Evolutionary conservation across 2,329 filamentous ascomycete species (phyloP).

Genomic region (Trichoderma aggressivum): DNA sequence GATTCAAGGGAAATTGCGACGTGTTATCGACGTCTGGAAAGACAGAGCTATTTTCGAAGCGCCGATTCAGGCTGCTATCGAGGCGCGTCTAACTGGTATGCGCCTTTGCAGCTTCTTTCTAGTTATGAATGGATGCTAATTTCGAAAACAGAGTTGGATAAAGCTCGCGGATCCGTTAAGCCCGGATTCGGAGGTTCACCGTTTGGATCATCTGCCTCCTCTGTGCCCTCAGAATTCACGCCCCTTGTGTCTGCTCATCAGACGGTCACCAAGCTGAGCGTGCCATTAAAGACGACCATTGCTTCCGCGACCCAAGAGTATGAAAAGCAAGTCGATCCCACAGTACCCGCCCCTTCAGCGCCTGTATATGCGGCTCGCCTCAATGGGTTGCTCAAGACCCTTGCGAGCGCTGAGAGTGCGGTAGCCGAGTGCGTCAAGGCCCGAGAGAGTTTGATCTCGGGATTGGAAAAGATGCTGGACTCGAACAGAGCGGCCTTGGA

Average conservation of each 20-base stretch:
- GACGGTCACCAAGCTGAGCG: conserved; percentile 67
- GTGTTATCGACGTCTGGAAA: conserved; percentile 94
- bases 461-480: conserved; percentile 77
- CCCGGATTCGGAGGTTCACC: conserved; percentile 54
- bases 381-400: conserved; percentile 81
- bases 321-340: conserved; percentile 73
- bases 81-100: conserved; percentile 74
- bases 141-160: conserved; percentile 56
- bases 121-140: conserved; percentile 20
- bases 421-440: conserved; percentile 88
- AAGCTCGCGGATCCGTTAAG: conserved; percentile 52
- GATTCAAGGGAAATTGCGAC: conserved; percentile 79
- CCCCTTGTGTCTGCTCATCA: conserved; percentile 73
- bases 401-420: conserved; percentile 84
- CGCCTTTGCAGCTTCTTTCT: not conserved
- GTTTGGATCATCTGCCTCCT: conserved; percentile 52
- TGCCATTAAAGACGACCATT: conserved; percentile 63
- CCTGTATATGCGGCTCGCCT: conserved; percentile 90
- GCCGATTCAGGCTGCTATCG: conserved; percentile 76
- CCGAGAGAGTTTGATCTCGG: conserved; percentile 70
- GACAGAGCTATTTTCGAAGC: conserved; percentile 79
- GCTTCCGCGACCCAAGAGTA: conserved; percentile 77
- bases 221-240: conserved; percentile 72
- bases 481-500: conserved; percentile 67
- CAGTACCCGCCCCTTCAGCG: conserved; percentile 66